Percentiles rank a stretch among this genome's conserved stretches.
Conservation (phyloP, 1,284 basidiomycete species). For the Kwoniella shivajii region DNA sequence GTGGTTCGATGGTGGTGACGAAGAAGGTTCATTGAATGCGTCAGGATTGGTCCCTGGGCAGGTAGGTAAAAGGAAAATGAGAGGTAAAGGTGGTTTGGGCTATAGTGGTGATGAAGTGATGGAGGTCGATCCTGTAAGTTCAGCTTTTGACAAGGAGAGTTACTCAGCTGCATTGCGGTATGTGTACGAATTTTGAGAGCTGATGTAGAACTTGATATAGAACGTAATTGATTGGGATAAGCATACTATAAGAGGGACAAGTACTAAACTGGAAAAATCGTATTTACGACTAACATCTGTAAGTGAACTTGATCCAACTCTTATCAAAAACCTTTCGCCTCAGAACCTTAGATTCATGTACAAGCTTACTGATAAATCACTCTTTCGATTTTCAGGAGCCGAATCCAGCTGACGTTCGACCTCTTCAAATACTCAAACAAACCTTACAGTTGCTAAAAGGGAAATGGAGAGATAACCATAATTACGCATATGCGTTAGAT, state of each 20-base stretch:
- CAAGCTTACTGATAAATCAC: background rate
- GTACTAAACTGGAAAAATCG: constrained; percentile 86
- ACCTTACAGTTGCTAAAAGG: constrained; percentile 85
- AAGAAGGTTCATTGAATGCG: constrained; percentile 9
- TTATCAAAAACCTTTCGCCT: no score
- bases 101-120: constrained; percentile 38
- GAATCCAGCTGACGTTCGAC: constrained; percentile 90
- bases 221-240: constrained; percentile 97
- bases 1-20: constrained; percentile 35
- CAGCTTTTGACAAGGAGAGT: no score
- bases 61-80: constrained; percentile 45
- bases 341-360: no score
- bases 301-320: constrained; percentile 52
- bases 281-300: constrained; percentile 94
- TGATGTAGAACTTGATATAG: constrained; percentile 54
- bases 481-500: constrained; percentile 90
- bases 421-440: constrained; percentile 77
- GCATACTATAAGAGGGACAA: constrained; percentile 91
- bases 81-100: constrained; percentile 38
- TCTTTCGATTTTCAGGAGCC: constrained; percentile 68
- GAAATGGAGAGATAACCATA: constrained; percentile 80
- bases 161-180: no score
- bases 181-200: background rate
- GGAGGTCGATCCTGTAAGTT: constrained; percentile 57
- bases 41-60: constrained; percentile 30